phyloP scores from a whole-genome alignment of 257 asterid species.

The Ehretia macrophylla region DNA sequence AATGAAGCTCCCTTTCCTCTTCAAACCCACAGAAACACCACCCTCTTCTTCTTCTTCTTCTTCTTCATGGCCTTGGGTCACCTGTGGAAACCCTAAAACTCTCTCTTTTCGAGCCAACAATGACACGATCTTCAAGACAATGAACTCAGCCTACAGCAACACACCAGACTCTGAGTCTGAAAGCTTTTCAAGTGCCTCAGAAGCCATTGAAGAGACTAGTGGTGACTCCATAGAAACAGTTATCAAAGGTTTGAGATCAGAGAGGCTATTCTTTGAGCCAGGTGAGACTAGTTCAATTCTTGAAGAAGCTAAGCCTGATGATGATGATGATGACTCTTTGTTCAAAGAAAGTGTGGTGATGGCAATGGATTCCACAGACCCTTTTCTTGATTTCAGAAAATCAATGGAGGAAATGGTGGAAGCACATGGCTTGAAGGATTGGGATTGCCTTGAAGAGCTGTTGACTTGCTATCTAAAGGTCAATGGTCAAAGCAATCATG shows the following conservation, averaged over 20 bases:
- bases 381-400: constrained; percentile 50
- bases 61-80: constrained; percentile 49
- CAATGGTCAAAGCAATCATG: constrained; percentile 45
- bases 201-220: neutral
- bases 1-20: constrained; percentile 54
- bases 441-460: constrained; percentile 65
- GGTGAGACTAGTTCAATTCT: constrained; percentile 58
- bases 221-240: constrained; percentile 26
- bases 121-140: constrained; percentile 23
- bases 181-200: constrained; percentile 13
- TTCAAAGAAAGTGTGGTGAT: constrained; percentile 27
- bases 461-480: constrained; percentile 49
- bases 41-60: constrained; percentile 14
- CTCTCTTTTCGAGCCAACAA: constrained; percentile 45
- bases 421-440: constrained; percentile 36
- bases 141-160: constrained; percentile 24
- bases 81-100: constrained; percentile 52
- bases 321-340: neutral
- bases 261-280: constrained; percentile 69
- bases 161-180: neutral
- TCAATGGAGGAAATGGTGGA: constrained; percentile 90
- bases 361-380: constrained; percentile 61
- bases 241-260: constrained; percentile 50
- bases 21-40: constrained; percentile 38
- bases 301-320: constrained; percentile 26